Evolutionary conservation across 257 asterid species (phyloP).

Genomic region (Galeopsis tetrahit): DNA sequence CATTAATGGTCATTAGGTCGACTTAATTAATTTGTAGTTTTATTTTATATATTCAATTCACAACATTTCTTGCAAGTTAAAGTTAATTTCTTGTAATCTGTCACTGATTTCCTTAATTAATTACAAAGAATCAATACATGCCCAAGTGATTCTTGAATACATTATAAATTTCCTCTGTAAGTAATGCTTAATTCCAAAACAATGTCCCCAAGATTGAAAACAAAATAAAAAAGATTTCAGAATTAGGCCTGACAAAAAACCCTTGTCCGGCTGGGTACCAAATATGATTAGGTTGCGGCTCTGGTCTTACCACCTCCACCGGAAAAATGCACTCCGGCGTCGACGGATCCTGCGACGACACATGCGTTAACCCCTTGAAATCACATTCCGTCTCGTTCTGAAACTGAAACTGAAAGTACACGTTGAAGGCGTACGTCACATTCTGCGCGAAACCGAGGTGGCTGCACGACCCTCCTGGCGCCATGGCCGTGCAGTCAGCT

Average conservation of each 20-base stretch:
- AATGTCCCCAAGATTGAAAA: constrained; percentile 24
- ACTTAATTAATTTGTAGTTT: too few relatives aligned
- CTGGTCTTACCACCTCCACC: constrained; percentile 40
- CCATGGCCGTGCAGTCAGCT: constrained; percentile 44
- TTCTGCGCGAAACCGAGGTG: constrained; percentile 1
- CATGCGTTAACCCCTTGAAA: constrained; percentile 33
- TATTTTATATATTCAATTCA: too few relatives aligned
- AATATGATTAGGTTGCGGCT: not conserved
- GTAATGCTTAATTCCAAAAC: constrained; percentile 25
- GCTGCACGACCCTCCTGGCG: constrained; percentile 38
- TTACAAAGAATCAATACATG: not conserved
- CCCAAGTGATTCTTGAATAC: constrained; percentile 5
- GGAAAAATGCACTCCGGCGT: constrained; percentile 39
- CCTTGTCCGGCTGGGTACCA: not conserved
- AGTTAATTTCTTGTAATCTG: constrained; percentile 31
- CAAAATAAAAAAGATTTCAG: constrained; percentile 2
- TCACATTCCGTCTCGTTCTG: constrained; percentile 34
- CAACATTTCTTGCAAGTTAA: not conserved
- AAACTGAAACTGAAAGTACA: constrained; percentile 32
- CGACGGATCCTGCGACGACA: constrained; percentile 39
- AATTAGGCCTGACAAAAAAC: not conserved
- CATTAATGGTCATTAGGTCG: too few relatives aligned
- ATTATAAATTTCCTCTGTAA: not conserved
- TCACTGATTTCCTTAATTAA: not conserved
- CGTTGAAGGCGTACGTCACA: constrained; percentile 47